These are phyloP conservation scores for Chenopodium quinoa DNA, from an alignment of 148 eudicot genomes.

Conservation along the genomic window DNA sequence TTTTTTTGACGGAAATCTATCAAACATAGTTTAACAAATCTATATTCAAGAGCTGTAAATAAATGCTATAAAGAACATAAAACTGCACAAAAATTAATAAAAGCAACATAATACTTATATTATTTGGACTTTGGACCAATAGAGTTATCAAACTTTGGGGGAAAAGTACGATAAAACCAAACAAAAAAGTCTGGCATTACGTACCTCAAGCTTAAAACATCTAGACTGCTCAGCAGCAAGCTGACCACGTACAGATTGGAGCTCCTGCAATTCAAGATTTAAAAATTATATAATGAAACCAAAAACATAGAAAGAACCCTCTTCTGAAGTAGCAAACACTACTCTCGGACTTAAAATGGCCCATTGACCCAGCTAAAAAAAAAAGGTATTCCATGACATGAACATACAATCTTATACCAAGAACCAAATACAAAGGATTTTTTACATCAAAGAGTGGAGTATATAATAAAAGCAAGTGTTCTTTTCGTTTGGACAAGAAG, in stretches of 20 bases:
- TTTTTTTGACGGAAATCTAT: neutral
- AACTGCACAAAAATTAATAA: neutral
- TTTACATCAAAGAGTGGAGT: neutral
- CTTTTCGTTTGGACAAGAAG: neutral
- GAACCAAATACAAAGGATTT: neutral
- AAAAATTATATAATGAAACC: neutral
- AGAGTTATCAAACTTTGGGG: neutral
- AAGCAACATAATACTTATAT: neutral
- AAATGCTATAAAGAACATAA: neutral
- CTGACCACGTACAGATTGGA: conserved; percentile 91
- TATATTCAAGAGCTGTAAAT: neutral
- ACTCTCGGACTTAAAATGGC: too few species aligned
- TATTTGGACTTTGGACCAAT: neutral
- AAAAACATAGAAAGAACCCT: neutral
- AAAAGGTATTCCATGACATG: neutral
- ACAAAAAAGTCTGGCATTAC: neutral
- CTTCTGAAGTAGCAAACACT: neutral
- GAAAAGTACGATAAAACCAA: neutral
- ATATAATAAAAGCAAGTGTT: neutral
- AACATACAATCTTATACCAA: neutral
- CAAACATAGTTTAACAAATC: neutral
- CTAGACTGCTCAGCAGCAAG: conserved; percentile 98
- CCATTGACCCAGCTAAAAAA: too few species aligned
- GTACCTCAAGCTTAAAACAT: conserved; percentile 98
- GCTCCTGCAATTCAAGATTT: conserved; percentile 64